Evolutionary conservation across 352 stramenopile species (phyloP).

Genomic region (Phytophthora brassicae): DNA sequence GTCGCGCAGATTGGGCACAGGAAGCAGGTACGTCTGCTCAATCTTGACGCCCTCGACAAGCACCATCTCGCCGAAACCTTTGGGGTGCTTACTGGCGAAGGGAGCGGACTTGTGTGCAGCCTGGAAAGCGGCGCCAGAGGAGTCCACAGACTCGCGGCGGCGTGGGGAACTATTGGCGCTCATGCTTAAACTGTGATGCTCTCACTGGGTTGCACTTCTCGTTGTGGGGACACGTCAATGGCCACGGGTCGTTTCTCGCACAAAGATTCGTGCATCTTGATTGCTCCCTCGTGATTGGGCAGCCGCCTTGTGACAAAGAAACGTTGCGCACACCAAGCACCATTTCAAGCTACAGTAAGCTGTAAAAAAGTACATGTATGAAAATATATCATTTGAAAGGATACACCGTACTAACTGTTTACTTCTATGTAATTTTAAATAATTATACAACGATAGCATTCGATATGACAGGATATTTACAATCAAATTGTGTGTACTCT

Average conservation of each 20-base stretch:
- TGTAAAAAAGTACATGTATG: too few relatives aligned
- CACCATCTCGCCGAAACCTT: constrained; percentile 81
- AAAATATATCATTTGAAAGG: too few relatives aligned
- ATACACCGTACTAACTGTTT: too few relatives aligned
- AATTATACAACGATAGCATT: too few relatives aligned
- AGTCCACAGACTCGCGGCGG: constrained; percentile 32
- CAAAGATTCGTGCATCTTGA: constrained; percentile 31
- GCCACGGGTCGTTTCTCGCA: constrained; percentile 9
- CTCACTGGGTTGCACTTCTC: constrained; percentile 22
- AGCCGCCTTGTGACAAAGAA: constrained; percentile 5
- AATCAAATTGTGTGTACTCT: too few relatives aligned
- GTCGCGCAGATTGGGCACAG: constrained; percentile 72
- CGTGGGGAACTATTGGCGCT: constrained; percentile 14
- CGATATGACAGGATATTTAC: too few relatives aligned
- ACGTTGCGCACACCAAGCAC: constrained; percentile 34
- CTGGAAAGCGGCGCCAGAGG: constrained; percentile 39
- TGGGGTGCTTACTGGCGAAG: constrained; percentile 77
- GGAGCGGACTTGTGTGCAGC: constrained; percentile 59
- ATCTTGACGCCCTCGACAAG: constrained; percentile 73
- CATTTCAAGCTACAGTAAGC: constrained; percentile 4
- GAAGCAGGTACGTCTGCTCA: constrained; percentile 66
- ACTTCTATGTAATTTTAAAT: too few relatives aligned
- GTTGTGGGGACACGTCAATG: constrained; percentile 27
- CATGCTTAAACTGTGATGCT: constrained; percentile 12
- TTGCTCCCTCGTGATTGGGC: constrained; percentile 26